Base-by-base conservation (phyloP, 169 alveolate species). In the Plasmodium reichenowi region DNA sequence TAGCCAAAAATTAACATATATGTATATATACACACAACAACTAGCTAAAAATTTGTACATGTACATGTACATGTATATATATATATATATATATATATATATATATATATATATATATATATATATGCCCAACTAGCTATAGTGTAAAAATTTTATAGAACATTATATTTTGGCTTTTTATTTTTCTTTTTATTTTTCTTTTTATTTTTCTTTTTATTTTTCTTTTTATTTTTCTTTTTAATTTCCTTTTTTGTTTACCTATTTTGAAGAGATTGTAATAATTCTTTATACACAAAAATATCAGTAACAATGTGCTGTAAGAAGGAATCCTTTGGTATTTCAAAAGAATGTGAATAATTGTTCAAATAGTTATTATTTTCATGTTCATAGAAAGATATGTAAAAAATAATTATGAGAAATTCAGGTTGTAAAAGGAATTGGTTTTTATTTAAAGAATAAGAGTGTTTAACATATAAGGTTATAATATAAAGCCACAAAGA, bases 401-500 rank as follows among this genome's bases (percentile, higher is more conserved):
- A 83, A 56, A 83, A 83, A 83, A 83, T 68, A 3, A 43, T 83
- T 17, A 83, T 83, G 48, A 83, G 13, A 38, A 68, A 48, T 58
- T 83, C 91, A 47, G 91, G 91, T 9, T 83, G 70, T 1, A 4
- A 7, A 56, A 32, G 4, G 15, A 68, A 29, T 12, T 67, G 59
- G 6, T 56, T 45, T 67, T 24, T 17, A 52, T 67, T 26, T 60
- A 67, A 22, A 32, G 54, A 59, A 83, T 83, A 83, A 47, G 48
- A 26, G 6, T 58, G 38, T 45, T 83, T 83, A 32, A 68, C 45
- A 29, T 83, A 83, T 32, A 68, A 12, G 3, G 73, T 83, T 68
- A 68, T 68, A n/a, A 67, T 29, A 54, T 83, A 83, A 83, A 68
- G 15, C 91, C 91, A 83, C 20, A 83, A 26, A 8, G 74, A 63